Base-by-base conservation (phyloP, 2,329 filamentous ascomycete species). In the Hypoxylon sp. region DNA sequence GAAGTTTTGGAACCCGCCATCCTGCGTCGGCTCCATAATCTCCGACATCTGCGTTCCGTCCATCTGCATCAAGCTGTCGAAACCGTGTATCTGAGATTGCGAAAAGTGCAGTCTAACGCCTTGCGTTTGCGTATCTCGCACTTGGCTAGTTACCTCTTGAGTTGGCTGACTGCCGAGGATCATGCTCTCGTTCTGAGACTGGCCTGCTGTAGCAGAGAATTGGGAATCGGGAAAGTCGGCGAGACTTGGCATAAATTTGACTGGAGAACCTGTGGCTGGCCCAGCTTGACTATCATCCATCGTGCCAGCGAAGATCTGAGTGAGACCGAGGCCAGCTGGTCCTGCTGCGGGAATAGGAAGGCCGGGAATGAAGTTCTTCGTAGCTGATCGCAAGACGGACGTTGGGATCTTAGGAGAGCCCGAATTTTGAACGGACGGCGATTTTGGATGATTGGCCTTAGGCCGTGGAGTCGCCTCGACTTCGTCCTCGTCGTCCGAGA, bases 281-380 rank as follows among this genome's bases (percentile, higher is more conserved):
- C 65, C 67, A 51, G 65, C 67, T 66, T 85, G 82, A 65, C 81
- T 85, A 72, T 79, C 86, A 43, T 90, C 92, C 86, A 97, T 89
- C 1, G 92, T 97, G 10, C 91, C 91, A 4, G 90, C 90, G 71
- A 97, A 97, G 61, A 95, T 94, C 68, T 97, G 93, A 0, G 92
- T 96, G 40, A 97, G 81, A 8, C 91, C 90, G 37, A 96, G 77
- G 2, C 86, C 86, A 29, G 85, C 86, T 18, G 85, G 80, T 0
- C 81, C 83, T 18, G 76, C 75, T 7, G 69, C 68, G 5, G 80
- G 74, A 3, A 88, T 79, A 2, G 87, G 84, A 17, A 91, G 75
- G 1, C 87, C 88, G 3, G 88, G 89, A 55, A 91, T 89, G 65
- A 89, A 88, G 0, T 79, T 83, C 74, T 89, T 90, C 57, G 83